Conservation (phyloP, 768 basidiomycete genomes). For the Russula sp. region DNA sequence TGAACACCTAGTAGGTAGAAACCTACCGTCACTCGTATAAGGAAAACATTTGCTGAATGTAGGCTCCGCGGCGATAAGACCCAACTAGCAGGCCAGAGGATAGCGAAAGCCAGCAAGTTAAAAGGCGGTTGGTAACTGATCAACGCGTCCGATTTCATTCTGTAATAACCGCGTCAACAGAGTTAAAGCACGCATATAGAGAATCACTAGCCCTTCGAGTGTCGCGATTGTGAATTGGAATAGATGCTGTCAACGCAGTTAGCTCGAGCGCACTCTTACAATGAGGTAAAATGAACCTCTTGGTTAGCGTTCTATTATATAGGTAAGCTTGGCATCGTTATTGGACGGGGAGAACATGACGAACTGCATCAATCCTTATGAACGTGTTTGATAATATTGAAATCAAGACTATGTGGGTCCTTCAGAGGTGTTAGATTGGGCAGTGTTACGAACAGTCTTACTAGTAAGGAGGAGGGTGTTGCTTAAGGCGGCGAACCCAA, state of each 20-base stretch:
- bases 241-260: constrained; percentile 53
- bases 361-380: constrained; percentile 63
- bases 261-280: constrained; percentile 2
- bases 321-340: background rate
- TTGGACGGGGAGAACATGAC: constrained; percentile 28
- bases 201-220: constrained; percentile 67
- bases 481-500: constrained; percentile 70
- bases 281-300: constrained; percentile 43
- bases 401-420: constrained; percentile 54
- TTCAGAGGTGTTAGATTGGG: constrained; percentile 21
- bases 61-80: constrained; percentile 70
- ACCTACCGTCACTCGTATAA: constrained; percentile 75
- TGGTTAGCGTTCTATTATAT: constrained; percentile 52
- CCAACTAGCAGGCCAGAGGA: constrained; percentile 79
- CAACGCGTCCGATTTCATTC: constrained; percentile 84
- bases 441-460: constrained; percentile 38
- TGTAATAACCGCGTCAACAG: constrained; percentile 35
- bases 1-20: background rate
- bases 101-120: constrained; percentile 74
- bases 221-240: constrained; percentile 86
- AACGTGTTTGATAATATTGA: constrained; percentile 91
- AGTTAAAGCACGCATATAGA: background rate
- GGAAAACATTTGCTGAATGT: constrained; percentile 82
- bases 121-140: constrained; percentile 93
- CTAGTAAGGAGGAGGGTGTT: constrained; percentile 81